Conservation (phyloP, 176 grass and related monocot genomes). For the Carex littledalei region DNA sequence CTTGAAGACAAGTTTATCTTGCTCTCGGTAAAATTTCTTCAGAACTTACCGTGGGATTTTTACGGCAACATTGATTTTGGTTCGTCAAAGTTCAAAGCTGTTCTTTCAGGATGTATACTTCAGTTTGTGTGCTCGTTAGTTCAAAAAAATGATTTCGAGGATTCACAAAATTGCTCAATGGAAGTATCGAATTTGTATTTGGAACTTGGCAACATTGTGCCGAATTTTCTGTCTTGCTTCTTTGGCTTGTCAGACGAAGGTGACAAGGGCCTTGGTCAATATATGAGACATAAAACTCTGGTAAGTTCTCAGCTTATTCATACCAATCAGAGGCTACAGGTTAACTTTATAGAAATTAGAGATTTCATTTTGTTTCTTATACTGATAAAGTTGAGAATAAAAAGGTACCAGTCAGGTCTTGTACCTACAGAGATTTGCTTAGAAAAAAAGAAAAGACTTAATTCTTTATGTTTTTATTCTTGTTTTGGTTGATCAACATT, state of each 20-base stretch:
- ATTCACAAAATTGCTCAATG: conserved; percentile 18
- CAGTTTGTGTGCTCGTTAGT: conserved; percentile 74
- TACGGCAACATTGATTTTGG: conserved; percentile 28
- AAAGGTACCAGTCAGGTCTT: background rate
- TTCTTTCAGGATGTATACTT: conserved; percentile 57
- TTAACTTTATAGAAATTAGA: conserved; percentile 1
- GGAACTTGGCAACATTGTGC: conserved; percentile 50
- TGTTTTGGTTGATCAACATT: background rate
- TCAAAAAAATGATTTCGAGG: conserved; percentile 42
- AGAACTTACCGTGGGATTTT: conserved; percentile 46
- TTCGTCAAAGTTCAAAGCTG: conserved; percentile 21
- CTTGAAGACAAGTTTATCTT: conserved; percentile 45
- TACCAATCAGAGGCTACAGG: background rate
- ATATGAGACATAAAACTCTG: conserved; percentile 69
- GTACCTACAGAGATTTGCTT: background rate
- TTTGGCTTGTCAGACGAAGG: conserved; percentile 26
- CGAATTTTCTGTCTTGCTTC: conserved; percentile 43
- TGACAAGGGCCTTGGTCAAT: conserved; percentile 36
- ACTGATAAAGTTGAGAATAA: background rate
- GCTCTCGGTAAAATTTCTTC: conserved; percentile 47
- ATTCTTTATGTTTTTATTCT: conserved; percentile 1
- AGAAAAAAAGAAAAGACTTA: background rate
- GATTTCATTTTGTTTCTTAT: background rate
- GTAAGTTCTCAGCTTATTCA: conserved; percentile 27
- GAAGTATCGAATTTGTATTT: conserved; percentile 29